A percentile compares a stretch with the other conserved stretches of the same genome.
Evolutionary conservation across 1,284 basidiomycete species (phyloP).

Genomic region (Trametes pubescens): DNA sequence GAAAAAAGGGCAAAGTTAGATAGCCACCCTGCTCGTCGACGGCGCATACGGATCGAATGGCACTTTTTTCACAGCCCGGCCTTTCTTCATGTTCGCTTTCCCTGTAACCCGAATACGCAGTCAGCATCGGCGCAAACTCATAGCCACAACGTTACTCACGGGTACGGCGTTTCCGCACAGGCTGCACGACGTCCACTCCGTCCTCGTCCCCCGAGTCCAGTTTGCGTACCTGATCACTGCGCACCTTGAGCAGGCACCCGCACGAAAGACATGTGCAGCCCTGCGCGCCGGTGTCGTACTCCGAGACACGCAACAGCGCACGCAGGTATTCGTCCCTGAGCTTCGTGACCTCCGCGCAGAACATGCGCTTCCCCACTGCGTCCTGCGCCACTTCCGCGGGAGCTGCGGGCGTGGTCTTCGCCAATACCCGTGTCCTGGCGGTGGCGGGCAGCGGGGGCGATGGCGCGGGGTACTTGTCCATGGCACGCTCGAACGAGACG

Average conservation of each 20-base stretch:
- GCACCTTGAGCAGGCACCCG: conserved; percentile 19
- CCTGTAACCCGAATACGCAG: conserved; percentile 4
- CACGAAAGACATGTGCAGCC: conserved; percentile 29
- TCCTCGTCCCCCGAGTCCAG: conserved; percentile 21
- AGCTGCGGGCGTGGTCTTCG: neutral
- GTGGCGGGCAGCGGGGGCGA: conserved; percentile 2
- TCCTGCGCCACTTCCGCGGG: neutral
- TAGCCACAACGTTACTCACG: conserved; percentile 20
- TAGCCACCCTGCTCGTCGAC: conserved; percentile 24
- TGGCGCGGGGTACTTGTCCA: conserved; percentile 34
- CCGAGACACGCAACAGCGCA: conserved; percentile 21
- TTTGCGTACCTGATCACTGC: conserved; percentile 13
- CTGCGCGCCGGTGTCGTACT: conserved; percentile 2
- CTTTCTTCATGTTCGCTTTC: conserved; percentile 25
- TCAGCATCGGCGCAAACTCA: neutral
- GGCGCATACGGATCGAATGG: conserved; percentile 31
- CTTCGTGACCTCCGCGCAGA: conserved; percentile 28
- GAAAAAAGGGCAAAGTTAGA: conserved; percentile 3
- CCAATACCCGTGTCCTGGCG: conserved; percentile 5
- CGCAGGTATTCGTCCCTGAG: conserved; percentile 30
- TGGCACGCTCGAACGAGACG: conserved; percentile 30
- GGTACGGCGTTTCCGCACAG: conserved; percentile 17
- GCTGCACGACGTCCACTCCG: neutral
- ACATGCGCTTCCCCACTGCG: conserved; percentile 14
- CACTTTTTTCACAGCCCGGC: neutral